A percentile compares a stretch with the other conserved stretches of the same genome.
phyloP scores from a whole-genome alignment of 2,329 filamentous ascomycete genomes.

The Diaporthe caulivora region DNA sequence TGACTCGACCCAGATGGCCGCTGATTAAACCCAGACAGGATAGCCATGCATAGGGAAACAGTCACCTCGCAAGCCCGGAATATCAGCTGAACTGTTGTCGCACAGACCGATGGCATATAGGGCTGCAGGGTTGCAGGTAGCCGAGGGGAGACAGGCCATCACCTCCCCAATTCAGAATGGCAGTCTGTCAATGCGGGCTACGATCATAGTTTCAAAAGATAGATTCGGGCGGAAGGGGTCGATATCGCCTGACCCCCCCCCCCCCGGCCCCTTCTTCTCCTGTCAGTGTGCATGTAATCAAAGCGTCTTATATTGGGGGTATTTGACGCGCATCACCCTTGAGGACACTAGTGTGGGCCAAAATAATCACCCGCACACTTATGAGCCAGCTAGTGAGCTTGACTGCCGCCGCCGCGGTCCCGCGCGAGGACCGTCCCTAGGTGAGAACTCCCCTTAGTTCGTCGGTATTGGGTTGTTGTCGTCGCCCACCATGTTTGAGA shows the following conservation, averaged over 20 bases:
- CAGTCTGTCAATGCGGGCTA: constrained; percentile 4
- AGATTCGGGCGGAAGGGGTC: not conserved
- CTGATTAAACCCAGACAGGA: not conserved
- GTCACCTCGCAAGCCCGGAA: constrained; percentile 1
- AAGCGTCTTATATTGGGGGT: not conserved
- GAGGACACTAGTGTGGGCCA: not conserved
- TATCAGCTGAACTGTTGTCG: constrained; percentile 25
- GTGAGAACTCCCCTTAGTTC: not conserved
- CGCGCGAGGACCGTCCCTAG: constrained; percentile 22
- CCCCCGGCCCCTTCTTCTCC: not conserved
- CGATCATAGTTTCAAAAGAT: not conserved
- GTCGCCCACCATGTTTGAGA: constrained; percentile 15
- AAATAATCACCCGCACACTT: not conserved
- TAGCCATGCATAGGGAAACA: not conserved
- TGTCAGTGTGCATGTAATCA: constrained; percentile 6
- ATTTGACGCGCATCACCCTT: not conserved
- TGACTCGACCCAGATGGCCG: constrained; percentile 12
- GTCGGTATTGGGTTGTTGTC: not conserved
- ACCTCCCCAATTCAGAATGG: not conserved
- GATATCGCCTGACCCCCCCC: not conserved
- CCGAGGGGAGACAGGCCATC: not conserved
- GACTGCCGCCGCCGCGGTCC: constrained; percentile 7
- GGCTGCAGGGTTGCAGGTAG: constrained; percentile 22
- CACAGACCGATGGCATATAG: constrained; percentile 28
- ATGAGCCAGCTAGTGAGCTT: not conserved